Percentiles rank a stretch among this genome's conserved stretches.
These are phyloP conservation scores for Euphrasia arctica DNA, from an alignment of 305 asterid genomes.

Conservation along the genomic window DNA sequence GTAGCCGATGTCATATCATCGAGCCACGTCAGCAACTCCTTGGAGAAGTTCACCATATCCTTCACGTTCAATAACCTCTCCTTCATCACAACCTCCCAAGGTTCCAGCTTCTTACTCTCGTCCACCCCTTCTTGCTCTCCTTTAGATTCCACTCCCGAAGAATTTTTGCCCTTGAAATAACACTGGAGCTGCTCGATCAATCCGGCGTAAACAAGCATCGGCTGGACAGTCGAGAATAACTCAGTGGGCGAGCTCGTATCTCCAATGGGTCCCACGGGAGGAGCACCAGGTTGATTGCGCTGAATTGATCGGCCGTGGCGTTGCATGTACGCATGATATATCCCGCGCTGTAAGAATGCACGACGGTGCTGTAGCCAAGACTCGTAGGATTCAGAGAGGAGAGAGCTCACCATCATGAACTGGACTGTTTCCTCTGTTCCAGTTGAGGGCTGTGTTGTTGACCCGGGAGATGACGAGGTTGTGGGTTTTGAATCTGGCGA, in stretches of 20 bases:
- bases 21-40: conserved; percentile 83
- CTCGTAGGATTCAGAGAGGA: conserved; percentile 85
- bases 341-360: conserved; percentile 83
- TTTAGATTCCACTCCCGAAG: conserved; percentile 22
- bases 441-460: conserved; percentile 56
- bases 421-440: conserved; percentile 97
- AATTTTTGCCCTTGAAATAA: conserved; percentile 64
- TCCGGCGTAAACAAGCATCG: conserved; percentile 94
- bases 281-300: conserved; percentile 30
- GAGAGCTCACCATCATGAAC: conserved; percentile 98
- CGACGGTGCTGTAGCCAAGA: conserved; percentile 91
- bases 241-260: conserved; percentile 49
- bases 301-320: conserved; percentile 59
- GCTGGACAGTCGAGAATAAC: conserved; percentile 62
- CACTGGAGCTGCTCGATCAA: conserved; percentile 93
- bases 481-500: conserved; percentile 58
- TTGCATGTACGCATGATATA: conserved; percentile 91
- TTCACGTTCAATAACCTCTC: conserved; percentile 64
- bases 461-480: conserved; percentile 41
- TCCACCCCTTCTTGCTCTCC: conserved; percentile 46
- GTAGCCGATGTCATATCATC: conserved; percentile 72
- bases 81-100: conserved; percentile 89
- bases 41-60: conserved; percentile 83
- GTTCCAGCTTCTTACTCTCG: conserved; percentile 58
- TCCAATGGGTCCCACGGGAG: conserved; percentile 30